Evolutionary conservation across 2,329 filamentous ascomycete genomes (phyloP).

Genomic region (Xylaria multiplex): DNA sequence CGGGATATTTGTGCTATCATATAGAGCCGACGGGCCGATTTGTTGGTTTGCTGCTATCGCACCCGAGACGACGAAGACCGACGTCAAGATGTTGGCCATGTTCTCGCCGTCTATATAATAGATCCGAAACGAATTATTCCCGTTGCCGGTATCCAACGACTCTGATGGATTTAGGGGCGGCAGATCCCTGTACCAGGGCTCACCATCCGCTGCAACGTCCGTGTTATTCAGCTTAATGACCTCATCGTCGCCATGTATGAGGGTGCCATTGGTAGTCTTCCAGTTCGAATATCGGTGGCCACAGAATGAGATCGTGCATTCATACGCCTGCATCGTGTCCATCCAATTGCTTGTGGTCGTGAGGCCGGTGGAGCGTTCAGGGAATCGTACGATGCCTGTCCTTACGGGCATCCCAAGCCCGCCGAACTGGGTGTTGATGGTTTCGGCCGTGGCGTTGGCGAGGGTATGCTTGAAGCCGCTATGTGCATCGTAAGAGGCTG

Average conservation of each 20-base stretch:
- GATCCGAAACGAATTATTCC: slow-evolving; percentile 30
- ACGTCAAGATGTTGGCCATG: slow-evolving; percentile 15
- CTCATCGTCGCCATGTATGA: slow-evolving; percentile 15
- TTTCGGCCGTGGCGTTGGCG: slow-evolving; percentile 18
- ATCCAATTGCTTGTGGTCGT: slow-evolving; percentile 12
- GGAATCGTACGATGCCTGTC: slow-evolving; percentile 23
- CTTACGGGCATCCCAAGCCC: slow-evolving; percentile 26
- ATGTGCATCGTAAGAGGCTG: slow-evolving; percentile 13
- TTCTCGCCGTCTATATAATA: slow-evolving; percentile 29
- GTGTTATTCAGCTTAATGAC: slow-evolving; percentile 32
- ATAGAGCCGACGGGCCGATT: slow-evolving; percentile 22
- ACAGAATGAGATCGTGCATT: slow-evolving; percentile 27
- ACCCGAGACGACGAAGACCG: slow-evolving; percentile 10
- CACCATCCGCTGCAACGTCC: background rate
- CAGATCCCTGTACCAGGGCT: slow-evolving; percentile 13
- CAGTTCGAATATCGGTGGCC: slow-evolving; percentile 16
- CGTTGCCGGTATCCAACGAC: slow-evolving; percentile 9
- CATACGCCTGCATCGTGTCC: slow-evolving; percentile 24
- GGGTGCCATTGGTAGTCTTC: slow-evolving; percentile 22
- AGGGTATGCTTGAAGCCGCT: slow-evolving; percentile 28
- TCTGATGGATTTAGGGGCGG: slow-evolving; percentile 13
- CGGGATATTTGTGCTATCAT: slow-evolving; percentile 17
- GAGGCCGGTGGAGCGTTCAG: background rate
- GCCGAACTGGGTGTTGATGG: slow-evolving; percentile 3
- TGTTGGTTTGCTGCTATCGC: background rate